Conservation (phyloP, 2,329 filamentous ascomycete genomes). For the Bipolaris bicolor region DNA sequence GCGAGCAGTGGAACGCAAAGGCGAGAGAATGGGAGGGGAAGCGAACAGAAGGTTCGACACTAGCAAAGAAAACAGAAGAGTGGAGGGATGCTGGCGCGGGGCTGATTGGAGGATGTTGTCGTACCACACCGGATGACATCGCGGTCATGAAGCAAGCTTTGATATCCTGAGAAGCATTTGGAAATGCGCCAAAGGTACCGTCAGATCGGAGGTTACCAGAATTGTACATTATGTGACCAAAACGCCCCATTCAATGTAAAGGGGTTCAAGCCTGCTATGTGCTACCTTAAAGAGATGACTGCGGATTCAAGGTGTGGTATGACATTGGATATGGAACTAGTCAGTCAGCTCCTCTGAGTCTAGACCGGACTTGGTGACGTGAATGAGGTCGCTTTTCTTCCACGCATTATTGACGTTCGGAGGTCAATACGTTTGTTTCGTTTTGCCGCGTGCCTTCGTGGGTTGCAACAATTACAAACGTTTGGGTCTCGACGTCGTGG, state of each 20-base stretch:
- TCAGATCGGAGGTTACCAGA: neutral
- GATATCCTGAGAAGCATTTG: neutral
- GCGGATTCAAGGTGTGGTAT: neutral
- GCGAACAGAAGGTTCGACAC: constrained; percentile 26
- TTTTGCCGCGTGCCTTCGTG: neutral
- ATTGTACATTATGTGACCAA: neutral
- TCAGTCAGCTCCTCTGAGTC: neutral
- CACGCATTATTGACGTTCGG: neutral
- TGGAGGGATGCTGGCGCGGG: constrained; percentile 49
- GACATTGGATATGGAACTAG: neutral
- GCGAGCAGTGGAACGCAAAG: constrained; percentile 54
- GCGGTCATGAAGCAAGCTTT: constrained; percentile 39
- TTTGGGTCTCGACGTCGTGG: neutral
- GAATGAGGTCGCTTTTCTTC: neutral
- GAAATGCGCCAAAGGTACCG: neutral
- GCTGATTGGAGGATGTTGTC: constrained; percentile 57
- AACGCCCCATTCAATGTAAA: neutral
- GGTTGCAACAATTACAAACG: neutral
- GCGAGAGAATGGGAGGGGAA: constrained; percentile 46
- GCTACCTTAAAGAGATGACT: neutral
- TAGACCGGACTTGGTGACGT: neutral
- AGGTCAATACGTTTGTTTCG: neutral
- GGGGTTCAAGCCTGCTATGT: neutral
- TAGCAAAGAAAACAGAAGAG: constrained; percentile 40
- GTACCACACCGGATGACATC: constrained; percentile 53